phyloP scores from a whole-genome alignment of 805 yeast genomes.

The Candida incommunis region DNA sequence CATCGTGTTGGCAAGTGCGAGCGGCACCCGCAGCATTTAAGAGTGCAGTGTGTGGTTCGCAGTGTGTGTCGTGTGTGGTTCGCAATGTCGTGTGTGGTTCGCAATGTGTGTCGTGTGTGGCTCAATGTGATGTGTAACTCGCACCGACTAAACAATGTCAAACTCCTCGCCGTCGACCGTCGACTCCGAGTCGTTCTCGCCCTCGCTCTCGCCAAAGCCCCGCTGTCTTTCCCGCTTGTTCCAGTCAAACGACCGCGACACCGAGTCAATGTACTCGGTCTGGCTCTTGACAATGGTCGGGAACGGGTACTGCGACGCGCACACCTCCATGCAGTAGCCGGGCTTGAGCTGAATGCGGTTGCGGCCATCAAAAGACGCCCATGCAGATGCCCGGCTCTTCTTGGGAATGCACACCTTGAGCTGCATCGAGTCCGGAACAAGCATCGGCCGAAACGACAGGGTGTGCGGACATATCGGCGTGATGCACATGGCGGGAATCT shows the following conservation, averaged over 20 bases:
- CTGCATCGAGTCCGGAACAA: slow-evolving; percentile 86
- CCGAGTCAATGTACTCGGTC: slow-evolving; percentile 65
- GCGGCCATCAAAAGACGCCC: slow-evolving; percentile 95
- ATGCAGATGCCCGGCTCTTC: slow-evolving; percentile 76
- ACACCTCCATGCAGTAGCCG: slow-evolving; percentile 76
- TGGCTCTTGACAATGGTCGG: slow-evolving; percentile 69
- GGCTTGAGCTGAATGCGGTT: slow-evolving; percentile 63
- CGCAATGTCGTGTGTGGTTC: too few species aligned
- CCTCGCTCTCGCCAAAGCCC: slow-evolving; percentile 15
- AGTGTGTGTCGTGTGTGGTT: too few species aligned
- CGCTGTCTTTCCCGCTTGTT: slow-evolving; percentile 81
- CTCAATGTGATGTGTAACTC: too few species aligned
- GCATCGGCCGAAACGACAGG: slow-evolving; percentile 78
- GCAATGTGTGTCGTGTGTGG: too few species aligned
- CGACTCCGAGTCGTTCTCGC: neutral
- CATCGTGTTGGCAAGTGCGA: slow-evolving; percentile 7
- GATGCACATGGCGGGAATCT: slow-evolving; percentile 79
- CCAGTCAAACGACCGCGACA: slow-evolving; percentile 83
- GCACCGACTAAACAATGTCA: neutral
- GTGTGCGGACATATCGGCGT: slow-evolving; percentile 97
- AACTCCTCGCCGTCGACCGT: neutral
- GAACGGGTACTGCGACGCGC: slow-evolving; percentile 83
- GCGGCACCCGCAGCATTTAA: too few species aligned
- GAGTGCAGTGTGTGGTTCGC: too few species aligned
- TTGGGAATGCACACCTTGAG: slow-evolving; percentile 72